Conservation (phyloP, 2,329 filamentous ascomycete species). For the Xylariaceae sp. region DNA sequence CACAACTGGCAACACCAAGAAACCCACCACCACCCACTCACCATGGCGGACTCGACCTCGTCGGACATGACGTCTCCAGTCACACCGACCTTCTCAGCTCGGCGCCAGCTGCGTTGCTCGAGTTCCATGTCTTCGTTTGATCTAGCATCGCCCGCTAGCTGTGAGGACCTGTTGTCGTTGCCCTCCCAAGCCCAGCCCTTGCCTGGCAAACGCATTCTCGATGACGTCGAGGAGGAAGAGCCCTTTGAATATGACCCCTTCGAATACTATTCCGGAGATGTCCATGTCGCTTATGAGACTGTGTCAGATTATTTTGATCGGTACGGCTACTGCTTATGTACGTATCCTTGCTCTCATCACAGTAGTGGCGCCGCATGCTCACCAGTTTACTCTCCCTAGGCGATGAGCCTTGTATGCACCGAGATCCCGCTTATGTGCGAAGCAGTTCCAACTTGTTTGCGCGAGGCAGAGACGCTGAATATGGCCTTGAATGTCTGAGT, state of each 20-base stretch:
- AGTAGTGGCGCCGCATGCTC: not conserved
- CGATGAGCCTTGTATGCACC: conserved; percentile 57
- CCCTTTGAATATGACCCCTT: conserved; percentile 58
- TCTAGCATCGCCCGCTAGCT: conserved; percentile 46
- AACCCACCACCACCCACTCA: conserved; percentile 33
- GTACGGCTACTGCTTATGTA: conserved; percentile 73
- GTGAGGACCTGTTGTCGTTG: conserved; percentile 53
- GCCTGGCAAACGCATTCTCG: conserved; percentile 61
- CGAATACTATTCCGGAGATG: conserved; percentile 43
- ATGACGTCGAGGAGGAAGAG: conserved; percentile 82
- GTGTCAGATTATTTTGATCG: conserved; percentile 41
- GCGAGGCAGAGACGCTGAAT: conserved; percentile 49
- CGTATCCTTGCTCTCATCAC: conserved; percentile 35
- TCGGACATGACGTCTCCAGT: conserved; percentile 66
- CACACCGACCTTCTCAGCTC: conserved; percentile 64
- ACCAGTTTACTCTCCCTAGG: conserved; percentile 38
- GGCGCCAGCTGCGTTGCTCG: conserved; percentile 58
- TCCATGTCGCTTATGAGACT: conserved; percentile 28
- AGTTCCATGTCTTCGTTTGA: conserved; percentile 78
- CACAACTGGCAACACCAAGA: conserved; percentile 4
- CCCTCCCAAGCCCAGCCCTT: conserved; percentile 39
- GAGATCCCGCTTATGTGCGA: conserved; percentile 40
- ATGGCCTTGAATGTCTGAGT: conserved; percentile 62
- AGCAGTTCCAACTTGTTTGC: conserved; percentile 36
- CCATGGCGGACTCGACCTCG: conserved; percentile 46